Evolutionary conservation across 768 basidiomycete species (phyloP).

Genomic region (Pleurotus tuoliensis): DNA sequence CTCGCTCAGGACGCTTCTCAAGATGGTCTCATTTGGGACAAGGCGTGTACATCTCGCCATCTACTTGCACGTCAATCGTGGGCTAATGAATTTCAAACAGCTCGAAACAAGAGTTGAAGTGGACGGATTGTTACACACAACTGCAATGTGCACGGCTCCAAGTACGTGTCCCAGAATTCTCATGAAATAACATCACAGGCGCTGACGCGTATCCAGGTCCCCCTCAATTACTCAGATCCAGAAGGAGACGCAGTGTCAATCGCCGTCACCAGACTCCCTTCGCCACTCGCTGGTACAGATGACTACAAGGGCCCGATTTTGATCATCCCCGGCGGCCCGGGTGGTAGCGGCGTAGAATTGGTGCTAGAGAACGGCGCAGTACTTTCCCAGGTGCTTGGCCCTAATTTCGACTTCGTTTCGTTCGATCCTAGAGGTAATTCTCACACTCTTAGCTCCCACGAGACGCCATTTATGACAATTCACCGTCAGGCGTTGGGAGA

Average conservation of each 20-base stretch:
- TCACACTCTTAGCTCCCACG: neutral
- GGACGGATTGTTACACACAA: slow-evolving; percentile 19
- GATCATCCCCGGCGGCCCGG: slow-evolving; percentile 48
- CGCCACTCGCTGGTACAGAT: slow-evolving; percentile 20
- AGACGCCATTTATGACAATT: neutral
- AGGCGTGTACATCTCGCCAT: neutral
- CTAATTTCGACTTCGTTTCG: slow-evolving; percentile 41
- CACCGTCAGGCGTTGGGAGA: slow-evolving; percentile 26
- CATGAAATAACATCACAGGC: neutral
- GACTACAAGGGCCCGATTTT: slow-evolving; percentile 41
- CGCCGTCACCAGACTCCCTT: slow-evolving; percentile 38
- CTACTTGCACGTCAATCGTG: neutral
- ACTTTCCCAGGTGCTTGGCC: slow-evolving; percentile 31
- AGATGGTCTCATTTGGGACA: neutral
- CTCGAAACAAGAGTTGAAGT: slow-evolving; percentile 16
- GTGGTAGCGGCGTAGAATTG: slow-evolving; percentile 36
- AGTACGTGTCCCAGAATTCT: slow-evolving; percentile 6
- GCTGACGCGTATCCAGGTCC: slow-evolving; percentile 28
- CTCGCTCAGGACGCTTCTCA: neutral
- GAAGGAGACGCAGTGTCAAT: slow-evolving; percentile 32
- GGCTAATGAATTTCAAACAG: neutral
- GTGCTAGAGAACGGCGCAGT: slow-evolving; percentile 18
- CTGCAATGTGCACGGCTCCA: slow-evolving; percentile 23
- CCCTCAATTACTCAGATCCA: slow-evolving; percentile 40
- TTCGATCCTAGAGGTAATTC: slow-evolving; percentile 43